phyloP scores from a whole-genome alignment of 805 yeast genomes.

The Hanseniaspora mollemarum region DNA sequence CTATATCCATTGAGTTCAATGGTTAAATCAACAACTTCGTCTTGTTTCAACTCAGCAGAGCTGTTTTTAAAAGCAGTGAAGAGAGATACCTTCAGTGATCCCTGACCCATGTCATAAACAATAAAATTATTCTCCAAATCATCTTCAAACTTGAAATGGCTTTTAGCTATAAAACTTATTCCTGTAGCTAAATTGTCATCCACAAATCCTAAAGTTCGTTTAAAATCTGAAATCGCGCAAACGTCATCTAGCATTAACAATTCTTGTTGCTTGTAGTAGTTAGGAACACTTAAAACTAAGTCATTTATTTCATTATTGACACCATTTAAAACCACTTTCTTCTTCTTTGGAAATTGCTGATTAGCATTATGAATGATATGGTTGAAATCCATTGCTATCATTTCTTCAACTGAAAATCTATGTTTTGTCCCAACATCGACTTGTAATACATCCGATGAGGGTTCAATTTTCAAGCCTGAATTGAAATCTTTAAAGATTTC shows the following conservation, averaged over 20 bases:
- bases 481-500: constrained; percentile 41
- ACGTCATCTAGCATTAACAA: constrained; percentile 64
- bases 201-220: constrained; percentile 50
- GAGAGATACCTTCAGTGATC: constrained; percentile 79
- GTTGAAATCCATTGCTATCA: constrained; percentile 68
- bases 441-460: constrained; percentile 25
- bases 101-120: constrained; percentile 87
- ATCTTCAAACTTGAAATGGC: constrained; percentile 34
- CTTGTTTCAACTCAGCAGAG: constrained; percentile 27
- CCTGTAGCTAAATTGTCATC: constrained; percentile 93
- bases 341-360: constrained; percentile 37
- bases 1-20: constrained; percentile 66
- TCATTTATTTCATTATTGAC: constrained; percentile 42
- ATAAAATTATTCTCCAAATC: constrained; percentile 47
- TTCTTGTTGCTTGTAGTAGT: constrained; percentile 51
- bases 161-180: constrained; percentile 50
- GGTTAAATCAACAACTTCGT: constrained; percentile 23
- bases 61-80: constrained; percentile 41
- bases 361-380: constrained; percentile 59
- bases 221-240: constrained; percentile 55
- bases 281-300: constrained; percentile 68
- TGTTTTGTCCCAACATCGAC: constrained; percentile 29
- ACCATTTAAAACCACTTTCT: constrained; percentile 39
- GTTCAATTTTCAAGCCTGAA: constrained; percentile 45
- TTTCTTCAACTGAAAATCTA: constrained; percentile 56